phyloP scores from a whole-genome alignment of 192 early-diverging fungal species.

The Helicostylum pulchrum region DNA sequence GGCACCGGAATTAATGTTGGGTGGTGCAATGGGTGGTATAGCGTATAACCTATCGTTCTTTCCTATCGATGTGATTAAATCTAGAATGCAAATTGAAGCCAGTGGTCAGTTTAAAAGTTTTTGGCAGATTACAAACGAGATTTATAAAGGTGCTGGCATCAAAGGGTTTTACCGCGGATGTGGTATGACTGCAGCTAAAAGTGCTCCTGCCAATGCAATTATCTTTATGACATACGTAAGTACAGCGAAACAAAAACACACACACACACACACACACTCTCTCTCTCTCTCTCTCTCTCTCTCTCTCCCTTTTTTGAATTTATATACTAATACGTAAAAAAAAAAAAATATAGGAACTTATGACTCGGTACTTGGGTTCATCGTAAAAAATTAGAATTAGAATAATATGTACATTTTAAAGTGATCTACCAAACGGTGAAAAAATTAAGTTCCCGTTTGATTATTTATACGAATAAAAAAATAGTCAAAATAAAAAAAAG shows the following conservation, averaged over 20 bases:
- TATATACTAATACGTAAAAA: background rate
- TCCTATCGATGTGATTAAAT: constrained; percentile 94
- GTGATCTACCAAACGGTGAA: background rate
- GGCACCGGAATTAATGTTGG: constrained; percentile 71
- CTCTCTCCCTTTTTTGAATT: background rate
- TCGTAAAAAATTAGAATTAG: background rate
- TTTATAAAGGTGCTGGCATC: constrained; percentile 78
- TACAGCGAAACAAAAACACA: constrained; percentile 4
- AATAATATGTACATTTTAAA: background rate
- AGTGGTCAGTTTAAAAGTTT: constrained; percentile 48
- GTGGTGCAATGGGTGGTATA: constrained; percentile 91
- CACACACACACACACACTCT: no score
- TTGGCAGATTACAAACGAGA: constrained; percentile 54
- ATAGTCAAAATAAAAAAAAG: no score
- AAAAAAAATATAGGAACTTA: constrained; percentile 23
- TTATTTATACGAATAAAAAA: no score
- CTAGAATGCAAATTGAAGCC: constrained; percentile 85
- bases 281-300: no score
- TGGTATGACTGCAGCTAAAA: constrained; percentile 86
- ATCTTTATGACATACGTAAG: constrained; percentile 97
- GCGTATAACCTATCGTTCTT: constrained; percentile 83
- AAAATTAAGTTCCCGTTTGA: no score
- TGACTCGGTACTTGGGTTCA: constrained; percentile 29
- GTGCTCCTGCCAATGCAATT: constrained; percentile 90
- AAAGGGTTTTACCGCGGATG: constrained; percentile 89